Evolutionary conservation across 1,284 basidiomycete species (phyloP).

Genomic region (Pseudozyma sp.): DNA sequence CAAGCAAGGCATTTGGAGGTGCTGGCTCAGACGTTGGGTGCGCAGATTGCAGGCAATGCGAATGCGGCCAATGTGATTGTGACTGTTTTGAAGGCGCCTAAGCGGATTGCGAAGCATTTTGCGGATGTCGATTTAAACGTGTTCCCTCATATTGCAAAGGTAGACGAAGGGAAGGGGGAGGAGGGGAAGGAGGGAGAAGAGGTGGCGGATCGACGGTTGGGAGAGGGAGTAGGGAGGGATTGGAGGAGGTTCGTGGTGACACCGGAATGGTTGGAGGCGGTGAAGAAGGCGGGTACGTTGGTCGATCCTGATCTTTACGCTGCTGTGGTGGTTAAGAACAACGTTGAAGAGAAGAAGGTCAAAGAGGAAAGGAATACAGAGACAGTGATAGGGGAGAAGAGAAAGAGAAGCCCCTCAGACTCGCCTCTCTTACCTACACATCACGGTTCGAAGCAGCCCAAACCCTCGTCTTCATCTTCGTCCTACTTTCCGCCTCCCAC

Average conservation of each 20-base stretch:
- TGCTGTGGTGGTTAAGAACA: slow-evolving; percentile 16
- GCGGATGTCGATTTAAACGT: slow-evolving; percentile 17
- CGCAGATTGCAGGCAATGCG: slow-evolving; percentile 23
- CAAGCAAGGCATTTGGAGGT: slow-evolving; percentile 6
- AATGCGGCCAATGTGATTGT: slow-evolving; percentile 38
- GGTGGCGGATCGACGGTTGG: slow-evolving; percentile 10
- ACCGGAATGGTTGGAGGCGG: slow-evolving; percentile 30
- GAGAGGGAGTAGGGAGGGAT: slow-evolving; percentile 19
- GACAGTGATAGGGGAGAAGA: slow-evolving; percentile 1
- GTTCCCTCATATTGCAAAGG: background rate
- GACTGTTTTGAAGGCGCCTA: slow-evolving; percentile 39
- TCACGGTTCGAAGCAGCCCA: background rate
- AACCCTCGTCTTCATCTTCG: background rate
- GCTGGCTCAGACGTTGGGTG: slow-evolving; percentile 33
- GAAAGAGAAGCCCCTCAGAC: slow-evolving; percentile 22
- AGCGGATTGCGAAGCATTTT: slow-evolving; percentile 41
- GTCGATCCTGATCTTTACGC: slow-evolving; percentile 43
- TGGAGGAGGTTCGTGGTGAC: slow-evolving; percentile 46
- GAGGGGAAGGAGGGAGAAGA: background rate
- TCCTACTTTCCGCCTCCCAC: background rate
- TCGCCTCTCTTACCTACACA: slow-evolving; percentile 20
- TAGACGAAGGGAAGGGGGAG: background rate
- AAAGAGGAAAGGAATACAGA: background rate
- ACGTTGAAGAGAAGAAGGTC: background rate
- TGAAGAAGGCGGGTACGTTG: slow-evolving; percentile 17